Conservation (phyloP, 2,329 filamentous ascomycete genomes). For the Raffaelea arxii region DNA sequence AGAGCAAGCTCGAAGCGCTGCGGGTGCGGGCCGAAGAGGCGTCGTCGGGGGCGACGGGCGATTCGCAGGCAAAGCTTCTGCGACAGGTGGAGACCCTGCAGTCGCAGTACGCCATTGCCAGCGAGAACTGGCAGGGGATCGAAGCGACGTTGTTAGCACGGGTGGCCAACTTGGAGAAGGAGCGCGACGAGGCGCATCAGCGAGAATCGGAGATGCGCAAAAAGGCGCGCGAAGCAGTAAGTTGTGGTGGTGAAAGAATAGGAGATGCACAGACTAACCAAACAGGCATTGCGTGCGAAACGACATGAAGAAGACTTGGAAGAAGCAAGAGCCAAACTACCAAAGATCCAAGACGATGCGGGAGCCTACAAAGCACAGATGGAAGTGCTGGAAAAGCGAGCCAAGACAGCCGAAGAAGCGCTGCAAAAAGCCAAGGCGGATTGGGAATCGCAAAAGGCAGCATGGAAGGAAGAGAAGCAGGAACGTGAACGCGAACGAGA, state of each 20-base stretch:
- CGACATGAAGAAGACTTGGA: conserved; percentile 78
- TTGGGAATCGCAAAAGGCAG: conserved; percentile 36
- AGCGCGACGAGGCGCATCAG: conserved; percentile 75
- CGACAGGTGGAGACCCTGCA: conserved; percentile 93
- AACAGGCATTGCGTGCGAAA: conserved; percentile 53
- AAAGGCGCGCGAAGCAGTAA: conserved; percentile 78
- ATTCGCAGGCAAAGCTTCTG: conserved; percentile 79
- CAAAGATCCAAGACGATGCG: conserved; percentile 55
- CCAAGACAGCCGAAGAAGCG: conserved; percentile 56
- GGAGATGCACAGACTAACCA: conserved; percentile 16
- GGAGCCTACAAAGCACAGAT: conserved; percentile 48
- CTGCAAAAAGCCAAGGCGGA: conserved; percentile 45
- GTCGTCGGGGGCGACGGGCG: conserved; percentile 69
- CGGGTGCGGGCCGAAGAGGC: conserved; percentile 80
- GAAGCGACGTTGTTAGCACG: conserved; percentile 76
- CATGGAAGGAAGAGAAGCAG: conserved; percentile 21
- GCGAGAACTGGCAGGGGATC: conserved; percentile 96
- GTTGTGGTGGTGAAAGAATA: conserved; percentile 18
- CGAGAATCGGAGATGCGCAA: conserved; percentile 81
- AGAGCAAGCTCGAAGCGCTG: conserved; percentile 83
- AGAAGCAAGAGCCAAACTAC: conserved; percentile 51
- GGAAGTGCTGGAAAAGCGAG: conserved; percentile 52
- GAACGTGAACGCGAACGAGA: conserved; percentile 2
- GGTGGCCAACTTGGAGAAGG: conserved; percentile 71
- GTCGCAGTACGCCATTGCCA: conserved; percentile 87